These are phyloP conservation scores for Pseudonitzschia multistriata DNA, from an alignment of 108 stramenopile genomes.

Conservation along the genomic window DNA sequence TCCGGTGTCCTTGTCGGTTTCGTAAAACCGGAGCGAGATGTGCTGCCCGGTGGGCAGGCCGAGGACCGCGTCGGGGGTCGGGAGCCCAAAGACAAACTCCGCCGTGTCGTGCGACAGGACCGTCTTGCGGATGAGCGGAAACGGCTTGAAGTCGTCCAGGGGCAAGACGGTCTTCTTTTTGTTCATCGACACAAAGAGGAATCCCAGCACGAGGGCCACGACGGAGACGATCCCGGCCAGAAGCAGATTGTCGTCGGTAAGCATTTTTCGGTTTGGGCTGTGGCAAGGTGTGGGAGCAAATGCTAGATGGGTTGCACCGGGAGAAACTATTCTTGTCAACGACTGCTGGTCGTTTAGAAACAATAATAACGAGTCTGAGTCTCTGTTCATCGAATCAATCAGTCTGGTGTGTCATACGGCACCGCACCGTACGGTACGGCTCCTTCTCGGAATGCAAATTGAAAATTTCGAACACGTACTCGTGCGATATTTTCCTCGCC, in stretches of 20 bases:
- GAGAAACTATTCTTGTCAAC: too few species aligned
- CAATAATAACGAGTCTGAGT: too few species aligned
- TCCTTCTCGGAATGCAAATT: too few species aligned
- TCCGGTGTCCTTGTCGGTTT: constrained; percentile 61
- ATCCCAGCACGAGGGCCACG: constrained; percentile 27
- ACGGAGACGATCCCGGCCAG: constrained; percentile 18
- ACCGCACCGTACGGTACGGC: too few species aligned
- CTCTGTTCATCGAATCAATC: too few species aligned
- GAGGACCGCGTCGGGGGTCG: constrained; percentile 49
- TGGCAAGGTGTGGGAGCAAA: too few species aligned
- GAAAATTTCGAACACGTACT: neutral
- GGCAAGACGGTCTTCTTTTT: constrained; percentile 41
- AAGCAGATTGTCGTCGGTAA: constrained; percentile 28
- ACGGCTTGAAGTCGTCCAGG: constrained; percentile 52
- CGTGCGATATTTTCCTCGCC: too few species aligned
- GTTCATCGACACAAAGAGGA: constrained; percentile 20
- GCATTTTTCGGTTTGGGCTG: too few species aligned
- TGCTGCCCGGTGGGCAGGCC: constrained; percentile 98
- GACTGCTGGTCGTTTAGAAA: too few species aligned
- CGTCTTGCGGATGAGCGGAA: constrained; percentile 80
- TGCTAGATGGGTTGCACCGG: too few species aligned
- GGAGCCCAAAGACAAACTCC: constrained; percentile 90
- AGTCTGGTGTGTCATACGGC: too few species aligned
- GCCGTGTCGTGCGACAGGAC: constrained; percentile 89
- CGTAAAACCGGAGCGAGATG: constrained; percentile 85